These are phyloP conservation scores for Quercus gilva DNA, from an alignment of 306 rosid species.

Conservation along the genomic window DNA sequence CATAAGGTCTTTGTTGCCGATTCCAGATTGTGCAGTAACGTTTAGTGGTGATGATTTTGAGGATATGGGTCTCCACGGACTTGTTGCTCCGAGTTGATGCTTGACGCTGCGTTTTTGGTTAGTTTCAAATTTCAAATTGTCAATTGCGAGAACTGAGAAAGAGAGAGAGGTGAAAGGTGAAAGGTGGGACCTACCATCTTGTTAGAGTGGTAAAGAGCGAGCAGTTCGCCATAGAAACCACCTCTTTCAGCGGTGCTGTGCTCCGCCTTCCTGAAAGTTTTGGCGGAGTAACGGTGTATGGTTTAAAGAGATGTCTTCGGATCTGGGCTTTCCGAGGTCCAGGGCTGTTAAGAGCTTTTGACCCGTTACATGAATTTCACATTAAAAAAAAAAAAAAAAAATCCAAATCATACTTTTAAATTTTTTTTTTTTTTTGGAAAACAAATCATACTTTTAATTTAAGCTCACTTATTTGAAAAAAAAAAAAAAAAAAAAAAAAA, in stretches of 20 bases:
- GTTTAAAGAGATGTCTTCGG: not conserved
- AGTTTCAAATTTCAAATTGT: not conserved
- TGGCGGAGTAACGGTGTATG: not conserved
- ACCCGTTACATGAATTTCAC: too few species aligned
- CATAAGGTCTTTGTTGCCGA: slow-evolving; percentile 21
- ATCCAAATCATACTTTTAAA: not conserved
- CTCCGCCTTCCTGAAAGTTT: not conserved
- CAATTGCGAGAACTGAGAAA: not conserved
- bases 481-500: too few species aligned
- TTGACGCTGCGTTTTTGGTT: slow-evolving; percentile 23
- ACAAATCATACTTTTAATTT: too few species aligned
- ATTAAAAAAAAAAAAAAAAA: too few species aligned
- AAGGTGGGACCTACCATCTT: slow-evolving; percentile 28
- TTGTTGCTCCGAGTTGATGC: slow-evolving; percentile 12
- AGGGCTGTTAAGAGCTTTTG: not conserved
- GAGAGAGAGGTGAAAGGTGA: not conserved
- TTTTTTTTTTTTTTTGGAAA: too few species aligned
- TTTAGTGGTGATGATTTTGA: slow-evolving; percentile 17
- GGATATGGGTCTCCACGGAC: slow-evolving; percentile 19
- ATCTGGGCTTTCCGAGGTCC: slow-evolving; percentile 1
- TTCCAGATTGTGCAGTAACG: not conserved
- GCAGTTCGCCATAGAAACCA: slow-evolving; percentile 37
- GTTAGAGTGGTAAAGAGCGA: slow-evolving; percentile 28
- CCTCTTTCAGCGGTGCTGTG: not conserved
- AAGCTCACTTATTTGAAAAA: too few species aligned